A percentile compares a stretch with the other conserved stretches of the same genome.
Conservation (phyloP, 306 rosid genomes). For the Corylus avellana region DNA sequence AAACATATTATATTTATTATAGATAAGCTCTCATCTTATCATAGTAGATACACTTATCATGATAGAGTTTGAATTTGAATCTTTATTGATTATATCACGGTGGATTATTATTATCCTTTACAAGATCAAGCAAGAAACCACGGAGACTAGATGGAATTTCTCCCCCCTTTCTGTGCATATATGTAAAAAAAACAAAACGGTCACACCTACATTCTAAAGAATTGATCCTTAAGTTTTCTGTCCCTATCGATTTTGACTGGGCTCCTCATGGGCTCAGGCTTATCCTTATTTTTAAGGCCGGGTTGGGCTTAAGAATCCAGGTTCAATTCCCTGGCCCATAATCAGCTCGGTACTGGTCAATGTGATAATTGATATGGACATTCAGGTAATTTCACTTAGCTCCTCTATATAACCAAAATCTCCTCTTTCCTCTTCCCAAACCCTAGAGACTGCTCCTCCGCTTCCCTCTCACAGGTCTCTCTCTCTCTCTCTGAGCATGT, state of each 20-base stretch:
- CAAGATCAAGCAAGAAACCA: no score
- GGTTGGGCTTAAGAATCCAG: not conserved
- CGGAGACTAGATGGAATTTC: no score
- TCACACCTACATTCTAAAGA: no score
- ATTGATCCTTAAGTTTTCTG: no score
- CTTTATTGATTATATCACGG: no score
- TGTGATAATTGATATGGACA: not conserved
- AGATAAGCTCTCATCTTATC: no score
- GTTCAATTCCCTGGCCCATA: not conserved
- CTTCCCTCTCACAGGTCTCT: slow-evolving; percentile 28
- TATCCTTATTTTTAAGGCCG: not conserved
- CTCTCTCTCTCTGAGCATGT: not conserved
- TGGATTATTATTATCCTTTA: no score
- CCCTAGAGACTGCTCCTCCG: slow-evolving; percentile 30
- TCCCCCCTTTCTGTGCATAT: no score
- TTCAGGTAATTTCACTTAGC: not conserved
- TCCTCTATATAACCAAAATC: not conserved
- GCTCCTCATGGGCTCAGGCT: not conserved
- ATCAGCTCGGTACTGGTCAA: not conserved
- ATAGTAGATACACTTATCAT: no score
- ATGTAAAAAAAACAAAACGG: no score
- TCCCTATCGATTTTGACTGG: not conserved
- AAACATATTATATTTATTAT: no score
- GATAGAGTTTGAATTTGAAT: no score
- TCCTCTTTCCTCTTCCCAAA: not conserved